phyloP scores from a whole-genome alignment of 305 asterid species.

The Fraxinus baroniana region DNA sequence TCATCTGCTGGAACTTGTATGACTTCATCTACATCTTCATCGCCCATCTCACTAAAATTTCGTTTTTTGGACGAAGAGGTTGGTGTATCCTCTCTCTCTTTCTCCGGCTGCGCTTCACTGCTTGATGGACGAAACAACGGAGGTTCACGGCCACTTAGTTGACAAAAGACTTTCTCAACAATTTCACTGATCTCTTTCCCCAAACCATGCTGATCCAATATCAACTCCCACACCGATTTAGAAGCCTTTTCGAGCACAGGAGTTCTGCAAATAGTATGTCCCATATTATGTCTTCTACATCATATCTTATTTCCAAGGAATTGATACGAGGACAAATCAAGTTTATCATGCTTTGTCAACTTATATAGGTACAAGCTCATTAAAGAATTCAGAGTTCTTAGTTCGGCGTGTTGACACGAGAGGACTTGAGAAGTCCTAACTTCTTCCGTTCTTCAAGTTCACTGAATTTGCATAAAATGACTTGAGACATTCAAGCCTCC shows the following conservation, averaged over 20 bases:
- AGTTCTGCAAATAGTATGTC: slow-evolving; percentile 50
- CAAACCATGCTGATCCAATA: slow-evolving; percentile 77
- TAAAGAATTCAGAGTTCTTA: slow-evolving; percentile 19
- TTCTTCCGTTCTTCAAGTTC: background rate
- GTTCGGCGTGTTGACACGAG: background rate
- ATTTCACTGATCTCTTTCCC: slow-evolving; percentile 85
- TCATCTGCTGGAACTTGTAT: slow-evolving; percentile 30
- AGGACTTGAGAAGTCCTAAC: background rate
- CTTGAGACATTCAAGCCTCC: slow-evolving; percentile 8
- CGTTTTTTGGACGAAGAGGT: slow-evolving; percentile 62
- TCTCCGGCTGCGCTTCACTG: slow-evolving; percentile 40
- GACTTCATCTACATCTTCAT: slow-evolving; percentile 43
- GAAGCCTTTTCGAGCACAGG: slow-evolving; percentile 98
- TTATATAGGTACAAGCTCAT: background rate
- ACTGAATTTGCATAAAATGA: slow-evolving; percentile 5
- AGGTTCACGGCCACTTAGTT: slow-evolving; percentile 86
- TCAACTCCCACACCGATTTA: slow-evolving; percentile 84
- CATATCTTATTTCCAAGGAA: slow-evolving; percentile 2
- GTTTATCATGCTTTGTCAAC: slow-evolving; percentile 11
- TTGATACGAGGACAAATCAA: slow-evolving; percentile 3
- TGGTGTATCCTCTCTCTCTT: slow-evolving; percentile 54
- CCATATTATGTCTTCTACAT: slow-evolving; percentile 16
- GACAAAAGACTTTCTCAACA: slow-evolving; percentile 82
- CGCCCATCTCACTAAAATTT: slow-evolving; percentile 44
- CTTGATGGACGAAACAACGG: slow-evolving; percentile 58